phyloP scores from a whole-genome alignment of 257 asterid genomes.

The Capsicum baccatum region DNA sequence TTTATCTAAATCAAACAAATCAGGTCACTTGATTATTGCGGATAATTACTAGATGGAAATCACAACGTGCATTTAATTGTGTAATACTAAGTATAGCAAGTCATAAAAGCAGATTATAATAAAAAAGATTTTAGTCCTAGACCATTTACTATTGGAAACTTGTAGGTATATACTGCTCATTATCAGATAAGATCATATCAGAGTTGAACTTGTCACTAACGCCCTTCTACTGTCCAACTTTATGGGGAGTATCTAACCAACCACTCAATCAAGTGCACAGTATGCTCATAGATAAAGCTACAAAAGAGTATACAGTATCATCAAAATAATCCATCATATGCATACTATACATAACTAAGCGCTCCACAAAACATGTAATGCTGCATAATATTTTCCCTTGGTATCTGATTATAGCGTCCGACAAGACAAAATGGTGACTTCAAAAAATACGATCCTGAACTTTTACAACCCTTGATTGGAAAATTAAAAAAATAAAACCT shows the following conservation, averaged over 20 bases:
- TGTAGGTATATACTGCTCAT: neutral
- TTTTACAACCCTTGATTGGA: neutral
- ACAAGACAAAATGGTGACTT: neutral
- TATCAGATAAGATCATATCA: neutral
- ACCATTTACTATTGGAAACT: slow-evolving; percentile 1
- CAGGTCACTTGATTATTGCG: neutral
- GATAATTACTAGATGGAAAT: neutral
- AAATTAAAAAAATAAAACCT: neutral
- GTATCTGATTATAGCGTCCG: neutral
- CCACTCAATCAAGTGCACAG: neutral
- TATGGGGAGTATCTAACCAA: neutral
- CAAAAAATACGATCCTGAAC: neutral
- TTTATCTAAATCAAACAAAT: neutral
- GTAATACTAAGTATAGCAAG: neutral
- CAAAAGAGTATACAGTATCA: neutral
- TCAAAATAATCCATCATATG: slow-evolving; percentile 8
- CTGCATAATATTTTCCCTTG: neutral
- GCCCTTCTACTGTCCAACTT: neutral
- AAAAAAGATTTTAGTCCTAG: neutral
- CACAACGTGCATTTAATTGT: neutral
- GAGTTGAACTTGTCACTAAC: neutral
- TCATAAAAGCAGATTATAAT: neutral
- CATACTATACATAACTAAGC: neutral
- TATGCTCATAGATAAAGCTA: neutral
- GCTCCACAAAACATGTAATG: neutral